Conservation (phyloP, 2,329 filamentous ascomycete species). For the Aureobasidium lini region DNA sequence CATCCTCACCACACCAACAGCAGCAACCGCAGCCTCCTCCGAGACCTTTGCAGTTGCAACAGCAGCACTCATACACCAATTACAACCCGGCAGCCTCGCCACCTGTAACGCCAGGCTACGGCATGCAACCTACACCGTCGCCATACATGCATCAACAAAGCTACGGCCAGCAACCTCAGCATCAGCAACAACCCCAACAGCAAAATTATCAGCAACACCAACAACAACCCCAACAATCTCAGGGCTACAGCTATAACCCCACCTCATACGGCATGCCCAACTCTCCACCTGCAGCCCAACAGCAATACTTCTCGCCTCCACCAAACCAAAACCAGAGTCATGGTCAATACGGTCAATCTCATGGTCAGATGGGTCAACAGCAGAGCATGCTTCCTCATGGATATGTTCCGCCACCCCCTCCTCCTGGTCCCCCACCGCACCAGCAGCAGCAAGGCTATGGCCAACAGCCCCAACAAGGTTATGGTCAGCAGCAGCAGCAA, state of each 20-base stretch:
- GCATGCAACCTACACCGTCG: constrained; percentile 21
- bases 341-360: constrained; percentile 24
- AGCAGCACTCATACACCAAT: constrained; percentile 31
- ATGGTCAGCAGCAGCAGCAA: constrained; percentile 34
- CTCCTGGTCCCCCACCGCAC: constrained; percentile 54
- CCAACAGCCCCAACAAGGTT: constrained; percentile 31
- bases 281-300: constrained; percentile 48
- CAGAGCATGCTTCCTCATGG: constrained; percentile 46
- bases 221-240: background rate
- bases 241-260: constrained; percentile 35
- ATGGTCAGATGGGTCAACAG: constrained; percentile 20
- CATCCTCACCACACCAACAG: constrained; percentile 21
- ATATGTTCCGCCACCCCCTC: constrained; percentile 60
- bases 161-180: background rate
- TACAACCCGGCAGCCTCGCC: constrained; percentile 45
- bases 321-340: constrained; percentile 27
- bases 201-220: constrained; percentile 14
- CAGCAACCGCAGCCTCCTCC: constrained; percentile 31
- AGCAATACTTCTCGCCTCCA: constrained; percentile 42
- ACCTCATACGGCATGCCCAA: constrained; percentile 37
- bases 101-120: constrained; percentile 39
- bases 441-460: constrained; percentile 39
- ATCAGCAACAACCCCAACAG: background rate
- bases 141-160: constrained; percentile 11
- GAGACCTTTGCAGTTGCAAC: constrained; percentile 37